Evolutionary conservation across 2,329 filamentous ascomycete genomes (phyloP).

Genomic region (Aspergillus terreus): DNA sequence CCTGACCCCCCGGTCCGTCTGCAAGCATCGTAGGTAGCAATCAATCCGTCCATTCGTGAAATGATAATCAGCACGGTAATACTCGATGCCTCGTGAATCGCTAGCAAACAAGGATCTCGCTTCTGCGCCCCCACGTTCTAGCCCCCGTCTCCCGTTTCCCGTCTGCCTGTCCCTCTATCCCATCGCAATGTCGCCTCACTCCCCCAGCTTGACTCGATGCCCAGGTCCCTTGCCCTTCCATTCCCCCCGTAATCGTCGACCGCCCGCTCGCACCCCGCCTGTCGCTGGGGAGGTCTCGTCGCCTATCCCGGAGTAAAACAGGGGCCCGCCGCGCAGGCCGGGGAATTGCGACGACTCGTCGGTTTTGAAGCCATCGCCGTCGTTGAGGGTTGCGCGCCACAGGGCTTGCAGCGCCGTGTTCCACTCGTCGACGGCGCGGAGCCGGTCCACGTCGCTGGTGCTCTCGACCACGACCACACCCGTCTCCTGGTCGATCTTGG

Average conservation of each 20-base stretch:
- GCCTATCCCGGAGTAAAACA: conserved; percentile 31
- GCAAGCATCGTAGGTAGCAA: not conserved
- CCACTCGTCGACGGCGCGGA: conserved; percentile 70
- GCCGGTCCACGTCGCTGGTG: conserved; percentile 64
- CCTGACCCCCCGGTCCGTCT: not conserved
- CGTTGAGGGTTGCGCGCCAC: conserved; percentile 69
- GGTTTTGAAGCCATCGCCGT: conserved; percentile 64
- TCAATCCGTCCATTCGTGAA: not conserved
- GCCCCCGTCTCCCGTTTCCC: not conserved
- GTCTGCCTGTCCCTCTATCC: not conserved
- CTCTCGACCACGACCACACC: conserved; percentile 80
- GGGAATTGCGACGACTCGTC: conserved; percentile 35
- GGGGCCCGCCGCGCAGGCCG: conserved; percentile 18
- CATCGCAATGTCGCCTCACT: conserved; percentile 4
- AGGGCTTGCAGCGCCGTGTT: conserved; percentile 65
- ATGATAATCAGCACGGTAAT: not conserved
- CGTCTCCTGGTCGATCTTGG: conserved; percentile 82
- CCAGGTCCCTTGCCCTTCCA: conserved; percentile 21
- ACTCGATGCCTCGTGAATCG: not conserved
- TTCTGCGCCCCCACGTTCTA: not conserved
- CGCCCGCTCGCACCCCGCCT: conserved; percentile 20
- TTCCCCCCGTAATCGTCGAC: conserved; percentile 22
- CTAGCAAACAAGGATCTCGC: conserved; percentile 2
- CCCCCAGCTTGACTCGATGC: conserved; percentile 9
- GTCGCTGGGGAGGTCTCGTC: conserved; percentile 21